Evolutionary conservation across 352 stramenopile genomes (phyloP).

Genomic region (Globisporangium splendens): DNA sequence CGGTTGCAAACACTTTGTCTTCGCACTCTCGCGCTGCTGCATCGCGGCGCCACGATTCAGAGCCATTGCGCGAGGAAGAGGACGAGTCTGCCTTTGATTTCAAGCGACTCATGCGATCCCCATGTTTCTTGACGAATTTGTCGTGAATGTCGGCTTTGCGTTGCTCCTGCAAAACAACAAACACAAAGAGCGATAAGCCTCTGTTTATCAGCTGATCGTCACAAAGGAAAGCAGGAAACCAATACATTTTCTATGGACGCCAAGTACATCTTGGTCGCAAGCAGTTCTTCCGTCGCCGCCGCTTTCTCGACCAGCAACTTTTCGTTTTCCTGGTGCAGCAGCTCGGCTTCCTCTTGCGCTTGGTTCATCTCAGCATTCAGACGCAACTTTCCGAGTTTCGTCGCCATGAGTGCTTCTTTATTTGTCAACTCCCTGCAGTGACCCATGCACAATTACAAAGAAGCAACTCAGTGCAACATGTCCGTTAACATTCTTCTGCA

Average conservation of each 20-base stretch:
- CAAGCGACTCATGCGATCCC: conserved; percentile 58
- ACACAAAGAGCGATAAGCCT: not conserved
- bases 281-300: conserved; percentile 51
- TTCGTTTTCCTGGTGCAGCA: conserved; percentile 61
- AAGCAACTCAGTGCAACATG: not conserved
- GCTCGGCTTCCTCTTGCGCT: conserved; percentile 47
- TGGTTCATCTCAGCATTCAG: conserved; percentile 54
- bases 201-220: not conserved
- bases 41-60: conserved; percentile 35
- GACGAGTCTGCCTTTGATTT: conserved; percentile 12
- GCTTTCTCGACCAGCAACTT: conserved; percentile 63
- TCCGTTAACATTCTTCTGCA: not conserved
- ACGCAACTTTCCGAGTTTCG: conserved; percentile 45
- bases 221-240: not conserved
- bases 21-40: conserved; percentile 39
- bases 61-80: not conserved
- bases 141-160: conserved; percentile 76
- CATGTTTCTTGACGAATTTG: conserved; percentile 76
- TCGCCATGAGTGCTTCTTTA: conserved; percentile 49
- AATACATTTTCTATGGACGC: conserved; percentile 57
- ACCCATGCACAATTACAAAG: not conserved
- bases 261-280: conserved; percentile 67
- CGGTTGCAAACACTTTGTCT: conserved; percentile 43
- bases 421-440: conserved; percentile 37
- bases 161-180: conserved; percentile 33